Percentiles rank a stretch among this genome's conserved stretches.
Evolutionary conservation across 2,329 filamentous ascomycete species (phyloP).

Genomic region (Meredithiella fracta): DNA sequence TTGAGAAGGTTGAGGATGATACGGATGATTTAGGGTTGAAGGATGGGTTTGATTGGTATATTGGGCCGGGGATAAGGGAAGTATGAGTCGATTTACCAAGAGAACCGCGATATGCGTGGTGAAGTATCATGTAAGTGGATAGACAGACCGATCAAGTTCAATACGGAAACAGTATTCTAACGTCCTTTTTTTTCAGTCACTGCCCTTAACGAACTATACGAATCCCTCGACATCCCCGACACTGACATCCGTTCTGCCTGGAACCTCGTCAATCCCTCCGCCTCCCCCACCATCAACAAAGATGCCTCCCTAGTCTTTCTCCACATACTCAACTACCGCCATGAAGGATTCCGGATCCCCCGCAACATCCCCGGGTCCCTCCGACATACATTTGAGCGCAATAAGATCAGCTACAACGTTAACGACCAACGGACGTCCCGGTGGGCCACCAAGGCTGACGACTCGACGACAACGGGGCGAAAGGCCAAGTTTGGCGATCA

Average conservation of each 20-base stretch:
- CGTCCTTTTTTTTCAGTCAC: conserved; percentile 38
- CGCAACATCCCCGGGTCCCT: conserved; percentile 83
- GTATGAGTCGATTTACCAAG: conserved; percentile 94
- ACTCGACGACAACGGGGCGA: conserved; percentile 66
- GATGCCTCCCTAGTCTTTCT: conserved; percentile 88
- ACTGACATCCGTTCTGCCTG: conserved; percentile 80
- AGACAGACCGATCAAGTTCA: background rate
- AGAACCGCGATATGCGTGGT: conserved; percentile 74
- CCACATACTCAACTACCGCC: conserved; percentile 89
- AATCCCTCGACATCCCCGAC: conserved; percentile 56
- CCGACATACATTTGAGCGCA: conserved; percentile 80
- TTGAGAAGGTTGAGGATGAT: conserved; percentile 73
- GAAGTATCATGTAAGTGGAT: conserved; percentile 54
- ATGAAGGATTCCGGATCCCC: conserved; percentile 89
- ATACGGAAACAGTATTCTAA: background rate
- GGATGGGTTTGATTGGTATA: conserved; percentile 99
- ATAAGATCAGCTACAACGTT: conserved; percentile 90
- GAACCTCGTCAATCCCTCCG: conserved; percentile 93
- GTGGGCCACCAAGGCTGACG: conserved; percentile 66
- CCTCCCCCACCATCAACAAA: conserved; percentile 70
- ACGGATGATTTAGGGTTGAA: conserved; percentile 71
- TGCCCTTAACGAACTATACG: conserved; percentile 68
- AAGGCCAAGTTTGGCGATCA: conserved; percentile 97
- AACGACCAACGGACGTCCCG: conserved; percentile 59
- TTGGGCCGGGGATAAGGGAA: conserved; percentile 80